Conservation (phyloP, 768 basidiomycete genomes). For the Hydnum rufescens region DNA sequence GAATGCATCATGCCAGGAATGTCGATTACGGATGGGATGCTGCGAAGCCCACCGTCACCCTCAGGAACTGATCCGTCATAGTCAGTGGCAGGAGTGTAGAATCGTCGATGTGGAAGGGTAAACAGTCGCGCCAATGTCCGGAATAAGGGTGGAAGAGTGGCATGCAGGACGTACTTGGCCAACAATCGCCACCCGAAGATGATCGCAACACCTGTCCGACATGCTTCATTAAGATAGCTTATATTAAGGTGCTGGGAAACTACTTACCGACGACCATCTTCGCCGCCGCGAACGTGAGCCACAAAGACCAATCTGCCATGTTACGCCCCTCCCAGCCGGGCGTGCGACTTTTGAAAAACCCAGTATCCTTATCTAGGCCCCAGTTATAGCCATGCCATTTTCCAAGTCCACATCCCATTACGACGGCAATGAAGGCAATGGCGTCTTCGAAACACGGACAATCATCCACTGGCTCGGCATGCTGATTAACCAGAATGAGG, state of each 20-base stretch:
- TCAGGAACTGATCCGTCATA: constrained; percentile 45
- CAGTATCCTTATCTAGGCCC: constrained; percentile 7
- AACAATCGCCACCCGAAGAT: constrained; percentile 81
- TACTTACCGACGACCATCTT: constrained; percentile 29
- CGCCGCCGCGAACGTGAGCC: constrained; percentile 23
- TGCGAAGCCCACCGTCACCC: constrained; percentile 28
- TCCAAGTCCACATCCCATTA: constrained; percentile 49
- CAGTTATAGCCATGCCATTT: constrained; percentile 34
- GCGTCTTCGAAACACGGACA: constrained; percentile 98
- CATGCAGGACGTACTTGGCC: constrained; percentile 57
- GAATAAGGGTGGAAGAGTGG: constrained; percentile 67
- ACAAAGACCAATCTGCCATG: constrained; percentile 13
- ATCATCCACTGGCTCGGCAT: constrained; percentile 88
- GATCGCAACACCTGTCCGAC: constrained; percentile 43
- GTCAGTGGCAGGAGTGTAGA: constrained; percentile 83
- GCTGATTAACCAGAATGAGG: constrained; percentile 62
- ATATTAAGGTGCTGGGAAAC: no score
- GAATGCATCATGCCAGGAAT: constrained; percentile 25
- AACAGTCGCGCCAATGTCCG: constrained; percentile 48
- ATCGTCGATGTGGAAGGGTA: constrained; percentile 60
- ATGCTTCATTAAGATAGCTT: no score
- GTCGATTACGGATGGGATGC: constrained; percentile 77
- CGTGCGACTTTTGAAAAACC: constrained; percentile 8
- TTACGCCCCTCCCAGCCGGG: constrained; percentile 9
- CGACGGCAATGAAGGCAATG: constrained; percentile 75